phyloP scores from a whole-genome alignment of 2,329 filamentous ascomycete species.

The Lithohypha guttulata region DNA sequence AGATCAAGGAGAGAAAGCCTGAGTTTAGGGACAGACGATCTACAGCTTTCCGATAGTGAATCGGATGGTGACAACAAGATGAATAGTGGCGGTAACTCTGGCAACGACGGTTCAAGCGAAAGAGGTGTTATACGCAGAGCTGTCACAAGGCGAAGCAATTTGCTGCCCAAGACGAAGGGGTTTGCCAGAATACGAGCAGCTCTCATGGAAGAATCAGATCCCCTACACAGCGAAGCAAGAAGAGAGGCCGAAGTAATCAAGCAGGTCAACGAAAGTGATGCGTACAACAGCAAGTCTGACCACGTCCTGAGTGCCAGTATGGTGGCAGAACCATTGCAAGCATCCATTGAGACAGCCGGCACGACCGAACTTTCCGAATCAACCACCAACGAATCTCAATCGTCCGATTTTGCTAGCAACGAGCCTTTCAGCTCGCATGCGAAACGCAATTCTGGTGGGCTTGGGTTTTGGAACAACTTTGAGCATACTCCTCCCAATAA shows the following conservation, averaged over 20 bases:
- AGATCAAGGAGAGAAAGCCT: constrained; percentile 71
- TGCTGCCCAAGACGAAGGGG: constrained; percentile 89
- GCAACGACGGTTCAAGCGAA: constrained; percentile 22
- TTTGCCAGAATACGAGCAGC: constrained; percentile 89
- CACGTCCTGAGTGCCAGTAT: constrained; percentile 25
- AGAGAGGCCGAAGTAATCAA: constrained; percentile 92
- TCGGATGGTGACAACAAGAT: constrained; percentile 59
- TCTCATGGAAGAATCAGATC: constrained; percentile 75
- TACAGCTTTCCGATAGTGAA: constrained; percentile 68
- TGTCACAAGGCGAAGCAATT: constrained; percentile 77
- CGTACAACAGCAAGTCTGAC: constrained; percentile 25
- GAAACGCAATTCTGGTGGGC: constrained; percentile 59
- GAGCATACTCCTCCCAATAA: constrained; percentile 31
- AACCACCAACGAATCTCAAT: constrained; percentile 47
- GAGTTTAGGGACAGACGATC: constrained; percentile 77
- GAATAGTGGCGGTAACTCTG: constrained; percentile 25
- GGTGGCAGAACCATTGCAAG: constrained; percentile 54
- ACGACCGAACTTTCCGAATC: constrained; percentile 30
- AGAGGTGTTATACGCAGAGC: constrained; percentile 69
- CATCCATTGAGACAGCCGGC: constrained; percentile 45
- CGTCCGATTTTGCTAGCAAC: constrained; percentile 4
- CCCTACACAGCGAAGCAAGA: constrained; percentile 76
- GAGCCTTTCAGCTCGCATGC: constrained; percentile 60
- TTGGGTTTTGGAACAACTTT: constrained; percentile 70
- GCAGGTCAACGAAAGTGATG: constrained; percentile 84